Evolutionary conservation across 2,329 filamentous ascomycete genomes (phyloP), one percentile per base, ranked within the genome.

Genomic region (Emergomyces orientalis): DNA sequence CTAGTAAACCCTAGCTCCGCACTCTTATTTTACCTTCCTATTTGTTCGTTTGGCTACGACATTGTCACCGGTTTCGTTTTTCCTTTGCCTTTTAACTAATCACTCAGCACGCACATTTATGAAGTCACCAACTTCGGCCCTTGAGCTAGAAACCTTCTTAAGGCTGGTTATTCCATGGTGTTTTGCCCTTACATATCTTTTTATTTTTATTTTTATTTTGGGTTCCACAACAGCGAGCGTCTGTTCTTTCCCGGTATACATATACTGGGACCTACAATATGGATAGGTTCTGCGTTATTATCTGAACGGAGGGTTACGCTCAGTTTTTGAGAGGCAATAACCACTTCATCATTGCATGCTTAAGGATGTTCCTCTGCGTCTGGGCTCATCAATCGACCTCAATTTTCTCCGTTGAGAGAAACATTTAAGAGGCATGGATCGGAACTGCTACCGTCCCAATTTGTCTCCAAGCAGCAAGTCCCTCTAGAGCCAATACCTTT

Each of bases 201-300:
- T 27, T 22, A n/a, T n/a, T n/a, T n/a, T n/a, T n/a, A n/a, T n/a
- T n/a, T n/a, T n/a, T n/a, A n/a, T n/a, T n/a, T 41, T 19, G 34
- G 34, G 54, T 57, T 57, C 32, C 34, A 57, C 34, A 57, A 39
- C 54, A 57, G 34, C 54, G 32, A 57, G n/a, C 52, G 34, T 11
- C 22, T 41, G 41, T 41, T 57, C n/a, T 37, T 17, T 57, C 11
- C 34, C 3, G 32, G 32, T 41, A 57, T 57, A 57, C 19, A 57
- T 27, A n/a, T 14, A 17, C 54, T 41, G n/a, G 54, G 13, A 11
- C 22, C 22, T 57, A 27, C 54, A 14, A 41, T 57, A 57, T 57
- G 54, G 34, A 41, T 41, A 41, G 3, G n/a, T 41, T 22, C 32
- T 19, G 27, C 34, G 32, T 39, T 41, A 41, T 41, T 41, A 25